Conservation (phyloP, 1,284 basidiomycete species). For the Inonotus obliquus region DNA sequence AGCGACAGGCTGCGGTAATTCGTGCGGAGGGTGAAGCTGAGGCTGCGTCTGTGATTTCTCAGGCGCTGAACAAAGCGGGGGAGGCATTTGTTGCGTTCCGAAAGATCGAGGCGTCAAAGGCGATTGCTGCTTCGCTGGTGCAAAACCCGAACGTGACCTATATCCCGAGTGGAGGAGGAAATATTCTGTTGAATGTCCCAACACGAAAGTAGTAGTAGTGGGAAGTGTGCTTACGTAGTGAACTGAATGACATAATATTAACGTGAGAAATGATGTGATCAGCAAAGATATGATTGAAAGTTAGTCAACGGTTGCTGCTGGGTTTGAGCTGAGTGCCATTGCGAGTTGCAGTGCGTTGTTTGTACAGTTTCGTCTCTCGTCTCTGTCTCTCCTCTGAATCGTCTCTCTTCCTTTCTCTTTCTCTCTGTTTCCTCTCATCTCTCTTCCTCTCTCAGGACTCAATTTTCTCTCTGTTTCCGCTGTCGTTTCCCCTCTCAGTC, state of each 20-base stretch:
- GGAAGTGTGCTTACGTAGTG: not conserved
- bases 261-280: not conserved
- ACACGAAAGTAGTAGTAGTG: constrained; percentile 36
- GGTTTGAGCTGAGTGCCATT: not conserved
- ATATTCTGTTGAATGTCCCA: constrained; percentile 81
- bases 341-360: not conserved
- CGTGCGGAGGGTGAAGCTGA: constrained; percentile 98
- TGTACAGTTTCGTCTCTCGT: constrained; percentile 17
- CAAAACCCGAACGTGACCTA: constrained; percentile 84
- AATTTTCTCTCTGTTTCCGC: constrained; percentile 31
- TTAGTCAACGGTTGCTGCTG: not conserved
- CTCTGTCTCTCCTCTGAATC: constrained; percentile 13
- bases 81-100: constrained; percentile 94
- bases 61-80: constrained; percentile 90
- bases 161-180: constrained; percentile 75
- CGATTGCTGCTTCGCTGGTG: constrained; percentile 82
- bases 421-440: constrained; percentile 33
- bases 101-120: constrained; percentile 97
- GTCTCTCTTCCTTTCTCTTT: constrained; percentile 10
- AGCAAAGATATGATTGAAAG: not conserved
- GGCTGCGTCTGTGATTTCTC: constrained; percentile 90
- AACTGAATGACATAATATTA: not conserved
- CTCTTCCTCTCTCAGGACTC: constrained; percentile 35
- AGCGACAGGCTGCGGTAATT: constrained; percentile 96
- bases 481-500: constrained; percentile 27